Conservation (phyloP, 495 filamentous ascomycete species). For the Sordaria brevicollis region DNA sequence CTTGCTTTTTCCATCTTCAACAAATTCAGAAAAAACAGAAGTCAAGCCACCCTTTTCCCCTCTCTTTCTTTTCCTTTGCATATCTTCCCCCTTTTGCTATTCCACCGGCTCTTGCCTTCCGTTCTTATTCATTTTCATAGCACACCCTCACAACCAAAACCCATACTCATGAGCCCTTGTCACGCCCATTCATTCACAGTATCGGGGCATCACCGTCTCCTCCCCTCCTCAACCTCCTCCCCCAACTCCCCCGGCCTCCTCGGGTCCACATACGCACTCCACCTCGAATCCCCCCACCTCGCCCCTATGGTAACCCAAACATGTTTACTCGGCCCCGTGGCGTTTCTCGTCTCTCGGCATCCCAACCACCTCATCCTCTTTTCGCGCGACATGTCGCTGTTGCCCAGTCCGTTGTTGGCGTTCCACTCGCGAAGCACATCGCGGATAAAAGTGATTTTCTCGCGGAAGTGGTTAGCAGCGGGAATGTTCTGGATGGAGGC, state of each 20-base stretch:
- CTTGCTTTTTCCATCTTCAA: not conserved
- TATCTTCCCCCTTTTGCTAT: too few relatives aligned
- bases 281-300: slow-evolving; percentile 55
- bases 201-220: not conserved
- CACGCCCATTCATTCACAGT: not conserved
- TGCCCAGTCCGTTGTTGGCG: slow-evolving; percentile 59
- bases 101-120: too few relatives aligned
- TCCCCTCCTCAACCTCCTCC: slow-evolving; percentile 35
- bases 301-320: slow-evolving; percentile 82
- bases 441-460: slow-evolving; percentile 67
- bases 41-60: not conserved
- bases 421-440: slow-evolving; percentile 64
- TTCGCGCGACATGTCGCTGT: slow-evolving; percentile 38
- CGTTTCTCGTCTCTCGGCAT: slow-evolving; percentile 49
- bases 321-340: slow-evolving; percentile 51
- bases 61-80: too few relatives aligned
- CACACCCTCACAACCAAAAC: too few relatives aligned
- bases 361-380: slow-evolving; percentile 57
- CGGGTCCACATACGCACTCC: slow-evolving; percentile 42
- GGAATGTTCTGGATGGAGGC: slow-evolving; percentile 52
- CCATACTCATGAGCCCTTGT: not conserved
- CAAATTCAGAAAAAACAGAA: too few relatives aligned
- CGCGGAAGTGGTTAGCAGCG: slow-evolving; percentile 66
- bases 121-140: too few relatives aligned
- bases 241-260: slow-evolving; percentile 34